Evolutionary conservation across 2,329 filamentous ascomycete species (phyloP).

Genomic region (Pleurostoma richardsiae): DNA sequence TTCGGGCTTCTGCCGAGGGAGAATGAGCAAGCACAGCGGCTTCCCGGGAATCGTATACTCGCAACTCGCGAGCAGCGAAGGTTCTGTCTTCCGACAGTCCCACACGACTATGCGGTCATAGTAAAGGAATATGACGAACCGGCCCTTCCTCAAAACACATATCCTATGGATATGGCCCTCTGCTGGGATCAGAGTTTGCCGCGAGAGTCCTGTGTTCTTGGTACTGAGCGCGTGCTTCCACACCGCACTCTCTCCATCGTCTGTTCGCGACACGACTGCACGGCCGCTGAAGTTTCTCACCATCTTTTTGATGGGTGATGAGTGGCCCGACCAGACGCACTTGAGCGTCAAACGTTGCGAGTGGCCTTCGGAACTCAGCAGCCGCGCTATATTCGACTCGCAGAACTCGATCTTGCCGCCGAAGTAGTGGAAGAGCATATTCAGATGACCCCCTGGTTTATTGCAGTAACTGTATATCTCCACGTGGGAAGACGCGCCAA

Average conservation of each 20-base stretch:
- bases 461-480: constrained; percentile 73
- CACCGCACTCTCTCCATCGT: constrained; percentile 72
- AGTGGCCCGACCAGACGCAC: constrained; percentile 79
- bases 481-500: constrained; percentile 39
- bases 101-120: constrained; percentile 68
- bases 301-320: constrained; percentile 74
- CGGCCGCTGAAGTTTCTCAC: constrained; percentile 78
- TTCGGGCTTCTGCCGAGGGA: constrained; percentile 58
- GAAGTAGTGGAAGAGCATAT: constrained; percentile 76
- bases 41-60: constrained; percentile 60
- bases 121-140: constrained; percentile 77
- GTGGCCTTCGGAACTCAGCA: constrained; percentile 69
- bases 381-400: constrained; percentile 68
- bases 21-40: constrained; percentile 72
- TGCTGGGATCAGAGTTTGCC: constrained; percentile 64
- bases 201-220: constrained; percentile 49
- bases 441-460: constrained; percentile 56
- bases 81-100: constrained; percentile 64
- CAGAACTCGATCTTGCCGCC: constrained; percentile 81
- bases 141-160: constrained; percentile 69
- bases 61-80: constrained; percentile 52
- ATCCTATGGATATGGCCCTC: constrained; percentile 73
- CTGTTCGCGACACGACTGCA: constrained; percentile 75
- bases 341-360: constrained; percentile 56
- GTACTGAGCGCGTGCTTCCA: constrained; percentile 65